phyloP scores from a whole-genome alignment of 768 basidiomycete species.

The Galerina sulciceps region DNA sequence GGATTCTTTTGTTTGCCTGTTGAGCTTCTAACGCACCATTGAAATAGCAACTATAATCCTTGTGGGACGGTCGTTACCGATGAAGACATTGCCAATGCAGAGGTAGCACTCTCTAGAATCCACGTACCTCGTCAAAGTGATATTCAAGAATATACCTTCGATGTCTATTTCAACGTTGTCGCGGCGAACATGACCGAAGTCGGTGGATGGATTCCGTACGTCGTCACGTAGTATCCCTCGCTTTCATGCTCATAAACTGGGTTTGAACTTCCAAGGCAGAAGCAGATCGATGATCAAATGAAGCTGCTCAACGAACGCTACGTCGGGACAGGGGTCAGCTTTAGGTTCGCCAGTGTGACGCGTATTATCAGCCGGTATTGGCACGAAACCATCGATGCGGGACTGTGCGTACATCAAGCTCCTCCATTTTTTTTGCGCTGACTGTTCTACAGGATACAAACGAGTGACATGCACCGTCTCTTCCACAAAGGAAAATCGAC shows the following conservation, averaged over 20 bases:
- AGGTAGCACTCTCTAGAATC: conserved; percentile 12
- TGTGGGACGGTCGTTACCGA: conserved; percentile 27
- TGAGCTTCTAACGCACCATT: no score
- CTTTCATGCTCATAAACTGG: no score
- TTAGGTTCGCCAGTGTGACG: conserved; percentile 36
- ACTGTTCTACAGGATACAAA: conserved; percentile 24
- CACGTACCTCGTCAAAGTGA: conserved; percentile 10
- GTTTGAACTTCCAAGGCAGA: conserved; percentile 21
- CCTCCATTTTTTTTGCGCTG: neutral
- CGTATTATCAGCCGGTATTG: conserved; percentile 45
- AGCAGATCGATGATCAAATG: conserved; percentile 43
- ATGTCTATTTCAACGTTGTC: conserved; percentile 37
- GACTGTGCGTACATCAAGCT: conserved; percentile 24
- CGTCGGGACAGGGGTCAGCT: conserved; percentile 36
- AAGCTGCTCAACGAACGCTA: conserved; percentile 46
- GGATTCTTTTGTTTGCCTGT: no score
- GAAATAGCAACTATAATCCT: conserved; percentile 6
- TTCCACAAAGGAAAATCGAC: conserved; percentile 42
- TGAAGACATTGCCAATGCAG: conserved; percentile 18
- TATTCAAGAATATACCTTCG: conserved; percentile 23
- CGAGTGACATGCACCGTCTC: conserved; percentile 37
- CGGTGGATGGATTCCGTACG: conserved; percentile 46
- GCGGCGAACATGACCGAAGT: conserved; percentile 31
- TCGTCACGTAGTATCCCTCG: neutral
- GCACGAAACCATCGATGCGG: conserved; percentile 41